Evolutionary conservation across 371 early-diverging fungal species (phyloP).

Genomic region (Rhizopus arrhizus): DNA sequence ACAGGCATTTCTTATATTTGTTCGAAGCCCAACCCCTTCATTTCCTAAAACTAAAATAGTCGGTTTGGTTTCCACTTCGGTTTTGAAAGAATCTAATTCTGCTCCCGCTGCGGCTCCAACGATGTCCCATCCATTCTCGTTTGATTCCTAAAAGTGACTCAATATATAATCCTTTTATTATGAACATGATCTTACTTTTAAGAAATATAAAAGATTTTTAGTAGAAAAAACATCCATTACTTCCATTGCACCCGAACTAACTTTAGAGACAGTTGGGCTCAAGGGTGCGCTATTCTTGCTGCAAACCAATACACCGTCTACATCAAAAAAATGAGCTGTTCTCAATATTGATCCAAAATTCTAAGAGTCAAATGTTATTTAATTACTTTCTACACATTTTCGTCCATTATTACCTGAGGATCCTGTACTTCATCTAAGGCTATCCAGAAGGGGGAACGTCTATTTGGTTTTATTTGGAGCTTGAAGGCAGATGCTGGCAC

Average conservation of each 20-base stretch:
- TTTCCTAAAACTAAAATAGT: constrained; percentile 66
- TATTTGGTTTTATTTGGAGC: background rate
- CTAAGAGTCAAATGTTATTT: constrained; percentile 22
- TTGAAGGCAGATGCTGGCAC: background rate
- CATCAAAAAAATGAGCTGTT: constrained; percentile 60
- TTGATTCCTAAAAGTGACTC: constrained; percentile 13
- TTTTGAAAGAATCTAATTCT: background rate
- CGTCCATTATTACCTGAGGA: constrained; percentile 50
- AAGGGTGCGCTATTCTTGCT: constrained; percentile 62
- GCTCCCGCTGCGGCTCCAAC: constrained; percentile 53
- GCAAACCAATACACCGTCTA: constrained; percentile 64
- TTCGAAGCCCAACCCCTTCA: constrained; percentile 63
- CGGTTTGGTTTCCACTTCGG: constrained; percentile 20
- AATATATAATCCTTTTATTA: background rate
- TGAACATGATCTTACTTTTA: constrained; percentile 39
- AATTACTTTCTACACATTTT: background rate
- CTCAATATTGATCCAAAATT: constrained; percentile 70
- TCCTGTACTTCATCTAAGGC: constrained; percentile 68
- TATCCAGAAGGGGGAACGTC: constrained; percentile 44
- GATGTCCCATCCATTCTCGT: constrained; percentile 57
- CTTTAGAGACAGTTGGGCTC: constrained; percentile 61
- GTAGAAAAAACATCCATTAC: constrained; percentile 56
- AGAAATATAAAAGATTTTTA: constrained; percentile 49
- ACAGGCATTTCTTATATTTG: constrained; percentile 47
- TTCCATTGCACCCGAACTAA: constrained; percentile 69